Evolutionary conservation across 305 asterid genomes (phyloP), one percentile per base, ranked within the genome.

Genomic region (Ilex paraguariensis): DNA sequence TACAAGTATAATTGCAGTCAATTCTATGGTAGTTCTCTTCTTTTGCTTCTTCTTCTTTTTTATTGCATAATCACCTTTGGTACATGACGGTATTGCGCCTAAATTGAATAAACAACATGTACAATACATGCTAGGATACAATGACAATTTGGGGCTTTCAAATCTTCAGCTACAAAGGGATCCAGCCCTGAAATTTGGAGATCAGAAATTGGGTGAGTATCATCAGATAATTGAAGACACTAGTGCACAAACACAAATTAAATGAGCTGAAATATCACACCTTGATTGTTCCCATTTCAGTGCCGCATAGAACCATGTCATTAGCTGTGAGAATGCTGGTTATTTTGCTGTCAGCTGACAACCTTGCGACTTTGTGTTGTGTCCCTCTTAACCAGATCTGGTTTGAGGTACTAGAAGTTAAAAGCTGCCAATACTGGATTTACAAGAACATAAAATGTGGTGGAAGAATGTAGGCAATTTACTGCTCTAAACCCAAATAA

Each of bases 371-470:
- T 76, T 80, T 89, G 59, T 92, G 95, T 13, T 82, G 91, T 58
- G 96, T 77, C 62, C 95, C 96, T 81, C 97, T 84, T 78, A 92
- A 75, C 97, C 95, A 92, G 65, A 92, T 89, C 98, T 92, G 58
- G 33, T n/a, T 53, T 59, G 36, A 60, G 3, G 13, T 36, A 36
- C 42, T 8, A 36, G 42, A 36, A 36, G 42, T 36, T 36, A 36
- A 36, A 36, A 36, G 9, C 42, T 36, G 1, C 42, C 28, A 21
- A 21, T 21, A 21, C 28, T 21, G 28, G 42, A 36, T 8, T 36
- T 4, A 36, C 6, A 5, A 36, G 42, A 36, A 36, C 42, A 8
- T 36, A 36, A 36, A 36, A 5, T 1, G 6, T 36, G 42, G 9
- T 21, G 1, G 28, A 21, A 1, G 28, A 21, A 21, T 21, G 28